Evolutionary conservation across 1,284 basidiomycete genomes (phyloP).

Genomic region (Trichosporon sp.): DNA sequence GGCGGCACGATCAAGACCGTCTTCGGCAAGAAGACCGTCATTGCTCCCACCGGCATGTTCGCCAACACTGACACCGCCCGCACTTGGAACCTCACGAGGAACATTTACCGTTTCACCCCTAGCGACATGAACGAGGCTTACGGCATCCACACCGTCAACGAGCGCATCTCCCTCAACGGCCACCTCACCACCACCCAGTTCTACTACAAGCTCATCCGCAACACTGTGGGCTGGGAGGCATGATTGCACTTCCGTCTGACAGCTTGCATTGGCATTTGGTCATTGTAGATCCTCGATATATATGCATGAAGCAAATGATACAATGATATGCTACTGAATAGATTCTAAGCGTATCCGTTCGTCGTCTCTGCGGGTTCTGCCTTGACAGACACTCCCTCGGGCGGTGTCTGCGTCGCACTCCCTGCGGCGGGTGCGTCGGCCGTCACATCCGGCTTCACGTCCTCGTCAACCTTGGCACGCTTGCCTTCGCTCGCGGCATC

Average conservation of each 20-base stretch:
- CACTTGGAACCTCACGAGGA: constrained; percentile 48
- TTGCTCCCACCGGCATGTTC: constrained; percentile 51
- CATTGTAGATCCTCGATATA: background rate
- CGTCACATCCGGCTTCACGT: background rate
- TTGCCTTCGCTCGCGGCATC: constrained; percentile 18
- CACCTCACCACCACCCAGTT: constrained; percentile 50
- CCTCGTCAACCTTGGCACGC: constrained; percentile 20
- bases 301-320: background rate
- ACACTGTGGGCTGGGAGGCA: constrained; percentile 44
- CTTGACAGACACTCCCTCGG: background rate
- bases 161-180: constrained; percentile 46
- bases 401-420: background rate
- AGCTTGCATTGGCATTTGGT: too few relatives aligned
- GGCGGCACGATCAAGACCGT: constrained; percentile 46
- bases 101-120: constrained; percentile 52
- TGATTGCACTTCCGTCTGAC: background rate
- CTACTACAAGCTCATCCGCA: constrained; percentile 52
- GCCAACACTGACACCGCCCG: constrained; percentile 50
- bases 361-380: background rate
- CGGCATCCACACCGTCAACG: constrained; percentile 52
- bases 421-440: background rate
- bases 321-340: background rate
- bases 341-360: background rate
- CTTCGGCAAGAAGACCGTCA: constrained; percentile 48
- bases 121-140: constrained; percentile 38